Evolutionary conservation across 176 grass and related monocot genomes (phyloP).

Genomic region (Echinochloa phyllopogon): DNA sequence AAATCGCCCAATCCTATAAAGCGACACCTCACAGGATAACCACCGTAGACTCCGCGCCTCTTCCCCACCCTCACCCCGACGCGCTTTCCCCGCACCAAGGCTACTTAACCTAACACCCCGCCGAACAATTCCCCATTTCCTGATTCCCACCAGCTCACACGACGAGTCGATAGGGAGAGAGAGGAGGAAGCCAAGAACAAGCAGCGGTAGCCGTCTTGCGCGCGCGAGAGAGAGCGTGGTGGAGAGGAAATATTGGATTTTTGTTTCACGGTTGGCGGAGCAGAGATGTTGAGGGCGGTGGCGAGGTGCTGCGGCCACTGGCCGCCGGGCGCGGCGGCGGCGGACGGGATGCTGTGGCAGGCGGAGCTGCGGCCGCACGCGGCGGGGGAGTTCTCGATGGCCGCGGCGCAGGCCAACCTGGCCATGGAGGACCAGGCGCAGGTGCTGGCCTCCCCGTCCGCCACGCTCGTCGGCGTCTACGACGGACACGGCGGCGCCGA

Average conservation of each 20-base stretch:
- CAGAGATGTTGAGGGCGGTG: constrained; percentile 52
- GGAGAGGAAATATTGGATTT: constrained; percentile 30
- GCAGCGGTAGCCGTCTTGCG: background rate
- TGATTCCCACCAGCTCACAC: constrained; percentile 19
- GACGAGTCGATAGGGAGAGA: background rate
- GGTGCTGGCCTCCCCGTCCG: constrained; percentile 75
- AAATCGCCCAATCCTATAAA: constrained; percentile 51
- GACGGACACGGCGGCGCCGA: constrained; percentile 85
- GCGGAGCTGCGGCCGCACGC: constrained; percentile 81
- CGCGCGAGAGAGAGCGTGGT: background rate
- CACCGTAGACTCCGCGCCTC: constrained; percentile 40
- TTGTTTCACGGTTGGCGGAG: background rate
- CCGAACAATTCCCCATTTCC: constrained; percentile 13
- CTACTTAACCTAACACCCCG: constrained; percentile 53
- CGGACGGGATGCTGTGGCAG: constrained; percentile 85
- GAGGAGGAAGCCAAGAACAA: background rate
- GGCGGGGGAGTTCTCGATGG: constrained; percentile 93
- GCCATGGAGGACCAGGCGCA: constrained; percentile 89
- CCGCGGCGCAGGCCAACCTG: constrained; percentile 81
- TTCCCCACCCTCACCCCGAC: background rate
- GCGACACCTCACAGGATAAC: constrained; percentile 48
- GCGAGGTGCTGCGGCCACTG: constrained; percentile 71
- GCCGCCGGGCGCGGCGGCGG: constrained; percentile 56
- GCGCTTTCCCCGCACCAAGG: constrained; percentile 35
- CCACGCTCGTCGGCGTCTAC: constrained; percentile 79